Evolutionary conservation across 306 rosid species (phyloP), one percentile per base, ranked within the genome.

Genomic region (Cicer chorassanicum): DNA sequence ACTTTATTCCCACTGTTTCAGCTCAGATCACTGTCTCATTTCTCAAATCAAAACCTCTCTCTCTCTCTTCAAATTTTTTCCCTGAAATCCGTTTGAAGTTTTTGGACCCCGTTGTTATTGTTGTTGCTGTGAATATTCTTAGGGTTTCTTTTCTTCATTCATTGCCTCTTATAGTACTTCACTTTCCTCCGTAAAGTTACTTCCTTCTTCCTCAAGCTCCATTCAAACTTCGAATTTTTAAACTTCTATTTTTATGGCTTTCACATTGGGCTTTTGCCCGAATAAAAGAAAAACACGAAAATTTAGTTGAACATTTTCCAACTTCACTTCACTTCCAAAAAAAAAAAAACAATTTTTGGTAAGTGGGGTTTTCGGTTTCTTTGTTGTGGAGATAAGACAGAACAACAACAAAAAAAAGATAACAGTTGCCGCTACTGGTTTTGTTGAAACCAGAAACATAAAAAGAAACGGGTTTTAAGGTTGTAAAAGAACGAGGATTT

Each of bases 1-100:
- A 69, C 80, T 75, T 82, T 81, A 82, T 80, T 80, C 82, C 54
- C 76, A 74, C 88, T 81, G 87, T 81, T 81, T 81, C 81, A 75
- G 84, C 83, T 77, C 84, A 74, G 83, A 82, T 82, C 90, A 74
- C 83, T 65, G 79, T 81, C 83, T 67, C 63, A 55, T 54, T 36
- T 19, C 62, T 60, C 57, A 50, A 69, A 50, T 15, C 56, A 67
- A 11, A 56, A 44, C 56, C 66, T 1, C 5, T 45, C 43, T 68
- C 13, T 77, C 43, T 72, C 69, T 50, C 59, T 16, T 38, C 1
- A 18, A 19, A 41, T 6, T 6, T 44, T 10, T 24, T 41, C 41
- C 74, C 24, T 14, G 41, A 62, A 74, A 38, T 34, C 63, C 55
- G 53, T 78, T 70, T 15, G 40, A 15, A 49, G 5, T 48, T 21